These are phyloP conservation scores for Fomitopsis palustris DNA, from an alignment of 1,284 basidiomycete genomes.

Conservation along the genomic window DNA sequence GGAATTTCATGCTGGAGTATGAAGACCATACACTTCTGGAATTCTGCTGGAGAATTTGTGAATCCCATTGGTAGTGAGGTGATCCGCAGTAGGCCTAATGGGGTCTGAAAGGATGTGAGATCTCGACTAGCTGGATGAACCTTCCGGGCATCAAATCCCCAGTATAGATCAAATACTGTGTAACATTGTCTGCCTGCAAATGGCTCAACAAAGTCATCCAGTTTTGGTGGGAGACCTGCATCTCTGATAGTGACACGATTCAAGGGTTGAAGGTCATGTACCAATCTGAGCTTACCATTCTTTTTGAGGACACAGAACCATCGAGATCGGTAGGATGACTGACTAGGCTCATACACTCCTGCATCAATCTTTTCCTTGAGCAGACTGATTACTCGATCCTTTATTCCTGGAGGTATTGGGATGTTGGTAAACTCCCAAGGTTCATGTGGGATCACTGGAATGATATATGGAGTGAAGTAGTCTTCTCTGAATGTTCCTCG, in stretches of 20 bases:
- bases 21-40: conserved; percentile 31
- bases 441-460: conserved; percentile 11
- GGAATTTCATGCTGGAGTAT: conserved; percentile 33
- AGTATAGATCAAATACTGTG: conserved; percentile 22
- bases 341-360: conserved; percentile 35
- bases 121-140: conserved; percentile 25
- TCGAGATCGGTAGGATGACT: conserved; percentile 33
- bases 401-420: conserved; percentile 30
- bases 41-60: conserved; percentile 33
- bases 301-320: conserved; percentile 40
- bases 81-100: conserved; percentile 18
- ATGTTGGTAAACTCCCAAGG: conserved; percentile 36
- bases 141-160: conserved; percentile 13
- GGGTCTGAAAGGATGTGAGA: conserved; percentile 16
- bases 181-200: conserved; percentile 14
- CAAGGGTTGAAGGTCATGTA: conserved; percentile 28
- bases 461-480: conserved; percentile 5
- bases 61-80: conserved; percentile 33
- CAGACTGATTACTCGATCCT: not conserved
- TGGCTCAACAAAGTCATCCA: conserved; percentile 28
- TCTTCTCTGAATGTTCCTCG: conserved; percentile 1
- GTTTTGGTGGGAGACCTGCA: conserved; percentile 21
- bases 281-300: conserved; percentile 30
- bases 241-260: conserved; percentile 30
- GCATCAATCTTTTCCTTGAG: conserved; percentile 24